phyloP scores from a whole-genome alignment of 108 stramenopile species.

The Cyclotella kingstonii region DNA sequence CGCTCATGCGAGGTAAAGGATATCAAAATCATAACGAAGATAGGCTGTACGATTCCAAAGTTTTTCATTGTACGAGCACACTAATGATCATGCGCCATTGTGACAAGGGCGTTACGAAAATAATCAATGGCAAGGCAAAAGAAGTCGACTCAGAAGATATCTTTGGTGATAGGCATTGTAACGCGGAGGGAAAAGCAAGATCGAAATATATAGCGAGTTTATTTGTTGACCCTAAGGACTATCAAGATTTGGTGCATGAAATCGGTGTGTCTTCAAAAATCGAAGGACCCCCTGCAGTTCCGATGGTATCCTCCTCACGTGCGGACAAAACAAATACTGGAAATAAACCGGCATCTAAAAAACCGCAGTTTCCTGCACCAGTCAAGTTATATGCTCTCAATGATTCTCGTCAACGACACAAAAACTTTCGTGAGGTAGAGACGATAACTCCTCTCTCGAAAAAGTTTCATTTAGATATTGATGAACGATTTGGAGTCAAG shows the following conservation, averaged over 20 bases:
- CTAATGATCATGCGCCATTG: slow-evolving; percentile 43
- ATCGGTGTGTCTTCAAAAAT: neutral
- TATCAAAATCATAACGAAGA: neutral
- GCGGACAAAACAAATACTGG: neutral
- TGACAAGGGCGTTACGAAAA: slow-evolving; percentile 25
- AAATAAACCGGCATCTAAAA: neutral
- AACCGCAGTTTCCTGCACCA: slow-evolving; percentile 35
- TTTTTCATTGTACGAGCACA: slow-evolving; percentile 26
- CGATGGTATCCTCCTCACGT: slow-evolving; percentile 8
- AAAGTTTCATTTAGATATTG: slow-evolving; percentile 31
- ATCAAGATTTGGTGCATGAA: slow-evolving; percentile 3
- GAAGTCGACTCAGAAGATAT: slow-evolving; percentile 20
- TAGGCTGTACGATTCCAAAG: neutral
- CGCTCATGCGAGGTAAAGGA: neutral
- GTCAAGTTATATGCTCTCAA: slow-evolving; percentile 34
- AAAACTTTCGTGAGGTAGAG: slow-evolving; percentile 40
- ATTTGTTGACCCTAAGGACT: slow-evolving; percentile 28
- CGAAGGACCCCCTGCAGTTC: neutral
- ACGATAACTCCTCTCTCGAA: slow-evolving; percentile 26
- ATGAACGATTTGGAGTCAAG: slow-evolving; percentile 39
- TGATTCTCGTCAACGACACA: slow-evolving; percentile 22
- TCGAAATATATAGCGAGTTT: slow-evolving; percentile 39
- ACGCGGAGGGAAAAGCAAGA: slow-evolving; percentile 20
- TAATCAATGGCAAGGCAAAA: neutral
- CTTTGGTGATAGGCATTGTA: slow-evolving; percentile 35